A percentile compares a stretch with the other conserved stretches of the same genome.
Conservation (phyloP, 805 yeast genomes). For the Sugiyamaella valdiviana region DNA sequence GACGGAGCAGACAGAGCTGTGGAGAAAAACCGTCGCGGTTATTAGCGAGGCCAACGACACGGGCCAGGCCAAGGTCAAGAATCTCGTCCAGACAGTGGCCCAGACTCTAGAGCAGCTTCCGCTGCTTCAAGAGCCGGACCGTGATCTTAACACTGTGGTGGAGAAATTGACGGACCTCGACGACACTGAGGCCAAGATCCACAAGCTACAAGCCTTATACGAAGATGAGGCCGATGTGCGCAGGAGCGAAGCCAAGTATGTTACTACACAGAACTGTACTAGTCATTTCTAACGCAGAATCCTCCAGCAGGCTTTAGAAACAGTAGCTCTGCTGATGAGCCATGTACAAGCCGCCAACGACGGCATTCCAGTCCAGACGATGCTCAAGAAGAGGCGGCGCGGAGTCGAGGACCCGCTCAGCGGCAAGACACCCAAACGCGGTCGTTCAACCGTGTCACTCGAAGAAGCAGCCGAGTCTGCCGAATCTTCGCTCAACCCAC, state of each 20-base stretch:
- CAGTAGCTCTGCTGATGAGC: constrained; percentile 4
- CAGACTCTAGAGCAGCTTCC: constrained; percentile 4
- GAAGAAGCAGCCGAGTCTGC: constrained; percentile 2
- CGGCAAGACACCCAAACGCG: constrained; percentile 7
- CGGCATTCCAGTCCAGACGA: not conserved
- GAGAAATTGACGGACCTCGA: not conserved
- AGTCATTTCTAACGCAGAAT: constrained; percentile 1
- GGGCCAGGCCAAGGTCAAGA: constrained; percentile 8
- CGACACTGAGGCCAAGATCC: constrained; percentile 2
- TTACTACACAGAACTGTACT: not conserved
- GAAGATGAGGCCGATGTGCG: constrained; percentile 6
- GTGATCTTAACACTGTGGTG: not conserved
- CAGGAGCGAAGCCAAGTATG: constrained; percentile 2
- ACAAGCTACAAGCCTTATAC: constrained; percentile 3
- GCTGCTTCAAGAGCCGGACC: not conserved
- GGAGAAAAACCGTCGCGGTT: not conserved
- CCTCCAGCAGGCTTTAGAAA: constrained; percentile 9
- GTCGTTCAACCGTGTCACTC: not conserved
- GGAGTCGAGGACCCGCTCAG: constrained; percentile 6
- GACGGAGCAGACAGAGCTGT: constrained; percentile 5
- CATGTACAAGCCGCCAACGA: not conserved
- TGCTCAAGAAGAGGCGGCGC: constrained; percentile 12
- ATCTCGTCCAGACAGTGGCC: constrained; percentile 2
- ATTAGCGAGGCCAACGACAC: constrained; percentile 4
- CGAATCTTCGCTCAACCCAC: not conserved